Percentiles rank a stretch among this genome's conserved stretches.
Conservation (phyloP, 306 rosid genomes). For the Vigna mungo region DNA sequence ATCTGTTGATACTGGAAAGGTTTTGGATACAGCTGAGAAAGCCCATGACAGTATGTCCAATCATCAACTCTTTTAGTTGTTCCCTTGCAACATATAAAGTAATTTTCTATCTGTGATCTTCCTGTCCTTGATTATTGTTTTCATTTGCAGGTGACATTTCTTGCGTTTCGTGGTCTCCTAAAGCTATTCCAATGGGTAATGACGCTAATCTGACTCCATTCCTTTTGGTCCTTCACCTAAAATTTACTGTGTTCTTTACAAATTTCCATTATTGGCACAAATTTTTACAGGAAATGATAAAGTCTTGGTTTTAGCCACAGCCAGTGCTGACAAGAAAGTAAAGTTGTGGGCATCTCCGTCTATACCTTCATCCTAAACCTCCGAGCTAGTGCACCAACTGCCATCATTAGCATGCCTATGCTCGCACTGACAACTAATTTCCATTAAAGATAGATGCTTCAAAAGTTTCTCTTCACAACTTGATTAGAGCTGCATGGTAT, state of each 20-base stretch:
- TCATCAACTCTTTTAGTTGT: constrained; percentile 15
- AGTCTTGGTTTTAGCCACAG: constrained; percentile 74
- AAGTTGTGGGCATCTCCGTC: constrained; percentile 93
- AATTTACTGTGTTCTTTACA: not conserved
- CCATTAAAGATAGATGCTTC: constrained; percentile 30
- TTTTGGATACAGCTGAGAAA: constrained; percentile 94
- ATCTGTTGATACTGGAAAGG: constrained; percentile 79
- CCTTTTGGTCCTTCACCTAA: not conserved
- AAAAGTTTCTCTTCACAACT: constrained; percentile 33
- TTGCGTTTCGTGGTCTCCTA: constrained; percentile 88
- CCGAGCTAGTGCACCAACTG: constrained; percentile 18
- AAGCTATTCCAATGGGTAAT: constrained; percentile 70
- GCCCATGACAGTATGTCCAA: constrained; percentile 83
- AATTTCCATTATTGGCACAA: constrained; percentile 14
- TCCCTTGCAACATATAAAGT: constrained; percentile 27
- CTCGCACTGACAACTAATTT: constrained; percentile 21
- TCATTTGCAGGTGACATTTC: constrained; percentile 81
- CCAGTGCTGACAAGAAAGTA: constrained; percentile 92
- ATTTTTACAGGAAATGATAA: constrained; percentile 62
- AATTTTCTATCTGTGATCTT: constrained; percentile 23
- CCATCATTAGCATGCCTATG: constrained; percentile 30
- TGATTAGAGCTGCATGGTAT: constrained; percentile 32
- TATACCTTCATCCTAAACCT: constrained; percentile 45
- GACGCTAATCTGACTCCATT: constrained; percentile 32
- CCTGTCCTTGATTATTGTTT: constrained; percentile 27